Conservation (phyloP, 75 land plant genomes). For the Selaginella moellendorffii region DNA sequence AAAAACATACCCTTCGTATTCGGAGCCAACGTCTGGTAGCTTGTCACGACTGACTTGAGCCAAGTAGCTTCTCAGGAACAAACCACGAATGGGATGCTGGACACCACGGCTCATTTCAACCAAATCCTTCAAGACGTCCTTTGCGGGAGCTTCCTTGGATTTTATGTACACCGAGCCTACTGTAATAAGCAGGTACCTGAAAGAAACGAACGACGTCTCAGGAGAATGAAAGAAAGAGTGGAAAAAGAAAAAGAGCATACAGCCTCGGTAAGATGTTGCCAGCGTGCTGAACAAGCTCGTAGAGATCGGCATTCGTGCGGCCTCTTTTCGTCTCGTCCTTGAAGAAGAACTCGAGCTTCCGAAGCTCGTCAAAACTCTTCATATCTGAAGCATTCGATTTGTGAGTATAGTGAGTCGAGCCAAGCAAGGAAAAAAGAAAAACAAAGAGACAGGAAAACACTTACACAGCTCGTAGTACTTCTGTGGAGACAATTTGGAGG, state of each 20-base stretch:
- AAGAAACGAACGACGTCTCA: not conserved
- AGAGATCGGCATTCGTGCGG: conserved; percentile 68
- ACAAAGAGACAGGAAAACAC: conserved; percentile 10
- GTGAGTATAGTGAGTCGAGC: not conserved
- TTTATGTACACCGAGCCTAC: conserved; percentile 97
- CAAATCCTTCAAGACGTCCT: conserved; percentile 89
- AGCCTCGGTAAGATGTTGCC: conserved; percentile 84
- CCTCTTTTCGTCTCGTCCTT: conserved; percentile 62
- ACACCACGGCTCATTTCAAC: conserved; percentile 98
- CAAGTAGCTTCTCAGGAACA: conserved; percentile 88
- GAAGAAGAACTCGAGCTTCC: conserved; percentile 83
- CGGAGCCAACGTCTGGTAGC: conserved; percentile 88
- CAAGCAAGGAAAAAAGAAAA: too few species aligned
- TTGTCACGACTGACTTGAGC: conserved; percentile 90
- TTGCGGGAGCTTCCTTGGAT: conserved; percentile 95
- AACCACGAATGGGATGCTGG: conserved; percentile 92
- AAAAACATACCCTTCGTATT: conserved; percentile 87
- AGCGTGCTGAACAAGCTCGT: conserved; percentile 95
- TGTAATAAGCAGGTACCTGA: conserved; percentile 87
- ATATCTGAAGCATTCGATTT: conserved; percentile 36
- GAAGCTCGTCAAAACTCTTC: conserved; percentile 86
- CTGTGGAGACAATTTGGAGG: conserved; percentile 84
- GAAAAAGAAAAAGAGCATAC: conserved; percentile 30
- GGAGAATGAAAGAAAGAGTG: not conserved
- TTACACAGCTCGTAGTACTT: conserved; percentile 93